These are phyloP conservation scores for Didymella arachidicola DNA, from an alignment of 2,329 filamentous ascomycete species.

Conservation along the genomic window DNA sequence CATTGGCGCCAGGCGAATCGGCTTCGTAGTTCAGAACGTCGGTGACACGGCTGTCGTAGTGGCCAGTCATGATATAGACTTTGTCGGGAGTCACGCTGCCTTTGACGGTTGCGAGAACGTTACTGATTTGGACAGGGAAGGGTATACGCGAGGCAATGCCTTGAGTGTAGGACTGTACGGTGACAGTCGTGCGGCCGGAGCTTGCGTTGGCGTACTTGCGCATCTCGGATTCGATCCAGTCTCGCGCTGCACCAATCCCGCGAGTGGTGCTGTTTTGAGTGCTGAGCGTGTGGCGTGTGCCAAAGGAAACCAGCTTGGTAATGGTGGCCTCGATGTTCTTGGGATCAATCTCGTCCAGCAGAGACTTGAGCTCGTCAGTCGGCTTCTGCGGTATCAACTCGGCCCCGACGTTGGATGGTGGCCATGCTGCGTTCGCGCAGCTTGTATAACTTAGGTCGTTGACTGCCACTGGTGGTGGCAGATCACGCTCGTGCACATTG, in stretches of 20 bases:
- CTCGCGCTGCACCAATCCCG: constrained; percentile 65
- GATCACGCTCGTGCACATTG: constrained; percentile 36
- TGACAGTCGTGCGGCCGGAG: constrained; percentile 61
- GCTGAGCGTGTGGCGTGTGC: constrained; percentile 65
- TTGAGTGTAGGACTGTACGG: constrained; percentile 62
- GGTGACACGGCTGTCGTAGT: constrained; percentile 58
- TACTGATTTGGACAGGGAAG: constrained; percentile 62
- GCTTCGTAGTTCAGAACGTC: constrained; percentile 60
- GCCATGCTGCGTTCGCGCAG: constrained; percentile 53
- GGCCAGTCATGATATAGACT: constrained; percentile 59
- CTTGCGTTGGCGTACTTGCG: constrained; percentile 56
- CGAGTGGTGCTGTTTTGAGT: constrained; percentile 59
- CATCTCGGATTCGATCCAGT: constrained; percentile 64
- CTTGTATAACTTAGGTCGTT: constrained; percentile 45
- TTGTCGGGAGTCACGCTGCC: constrained; percentile 59
- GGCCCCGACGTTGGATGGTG: constrained; percentile 49
- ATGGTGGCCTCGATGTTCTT: constrained; percentile 61
- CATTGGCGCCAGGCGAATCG: constrained; percentile 65
- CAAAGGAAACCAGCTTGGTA: constrained; percentile 63
- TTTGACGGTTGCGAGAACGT: constrained; percentile 59
- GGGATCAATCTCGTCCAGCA: constrained; percentile 53
- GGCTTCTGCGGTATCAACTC: constrained; percentile 53
- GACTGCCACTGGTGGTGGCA: constrained; percentile 40
- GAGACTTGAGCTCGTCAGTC: constrained; percentile 50
- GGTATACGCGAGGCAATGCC: constrained; percentile 56